A percentile compares a stretch with the other conserved stretches of the same genome.
Conservation (phyloP, 352 stramenopile genomes). For the Phytopythium sindhum region DNA sequence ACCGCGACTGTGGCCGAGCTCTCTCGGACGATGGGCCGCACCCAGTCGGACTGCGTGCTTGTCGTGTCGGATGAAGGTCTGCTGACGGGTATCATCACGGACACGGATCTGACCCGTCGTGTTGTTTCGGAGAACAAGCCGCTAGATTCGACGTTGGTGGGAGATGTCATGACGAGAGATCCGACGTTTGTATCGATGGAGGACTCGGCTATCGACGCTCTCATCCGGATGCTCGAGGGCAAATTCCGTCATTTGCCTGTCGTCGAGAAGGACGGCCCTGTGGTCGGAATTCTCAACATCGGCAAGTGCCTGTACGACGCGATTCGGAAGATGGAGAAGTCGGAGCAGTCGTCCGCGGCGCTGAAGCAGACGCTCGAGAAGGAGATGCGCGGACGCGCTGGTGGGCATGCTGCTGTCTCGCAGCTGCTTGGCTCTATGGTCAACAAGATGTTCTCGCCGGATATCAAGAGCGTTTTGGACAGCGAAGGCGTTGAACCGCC, state of each 20-base stretch:
- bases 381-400: constrained; percentile 57
- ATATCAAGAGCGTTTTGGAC: constrained; percentile 83
- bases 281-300: constrained; percentile 97
- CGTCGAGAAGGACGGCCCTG: constrained; percentile 70
- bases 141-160: constrained; percentile 62
- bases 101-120: constrained; percentile 85
- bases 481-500: constrained; percentile 73
- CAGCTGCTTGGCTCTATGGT: constrained; percentile 82
- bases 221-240: constrained; percentile 85
- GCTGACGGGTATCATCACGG: constrained; percentile 95
- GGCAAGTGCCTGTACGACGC: constrained; percentile 98
- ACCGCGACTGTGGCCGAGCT: constrained; percentile 83
- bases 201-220: constrained; percentile 79
- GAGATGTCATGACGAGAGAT: constrained; percentile 82
- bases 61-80: constrained; percentile 88
- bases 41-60: constrained; percentile 91
- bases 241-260: constrained; percentile 88
- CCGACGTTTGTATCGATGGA: constrained; percentile 82
- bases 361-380: constrained; percentile 77
- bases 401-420: constrained; percentile 34
- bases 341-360: constrained; percentile 70
- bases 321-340: constrained; percentile 96
- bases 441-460: constrained; percentile 85
- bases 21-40: constrained; percentile 84
- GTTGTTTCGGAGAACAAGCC: constrained; percentile 80